Evolutionary conservation across 208 protist genomes (phyloP).

Genomic region (Strigomonas culicis): DNA sequence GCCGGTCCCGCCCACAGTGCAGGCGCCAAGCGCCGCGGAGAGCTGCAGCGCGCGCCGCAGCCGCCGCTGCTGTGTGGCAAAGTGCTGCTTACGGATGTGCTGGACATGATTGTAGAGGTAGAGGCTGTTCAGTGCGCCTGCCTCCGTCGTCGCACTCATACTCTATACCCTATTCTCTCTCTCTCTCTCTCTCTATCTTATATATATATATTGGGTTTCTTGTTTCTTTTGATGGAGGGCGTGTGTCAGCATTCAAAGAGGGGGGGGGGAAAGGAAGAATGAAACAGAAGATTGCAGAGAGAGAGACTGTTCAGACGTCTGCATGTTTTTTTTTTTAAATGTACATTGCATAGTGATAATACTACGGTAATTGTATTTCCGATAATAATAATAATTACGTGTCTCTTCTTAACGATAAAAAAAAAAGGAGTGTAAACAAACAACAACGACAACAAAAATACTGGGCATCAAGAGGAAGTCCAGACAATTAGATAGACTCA

Average conservation of each 20-base stretch:
- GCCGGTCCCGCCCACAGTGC: conserved; percentile 16
- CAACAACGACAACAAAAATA: background rate
- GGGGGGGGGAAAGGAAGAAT: conserved; percentile 8
- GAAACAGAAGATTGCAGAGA: background rate
- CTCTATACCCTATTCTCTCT: too few relatives aligned
- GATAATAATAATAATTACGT: background rate
- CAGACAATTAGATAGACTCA: conserved; percentile 11
- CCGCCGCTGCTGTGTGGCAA: conserved; percentile 14
- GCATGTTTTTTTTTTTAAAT: too few relatives aligned
- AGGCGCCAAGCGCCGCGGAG: conserved; percentile 4
- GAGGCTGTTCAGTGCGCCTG: conserved; percentile 34
- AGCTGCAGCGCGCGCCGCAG: conserved; percentile 21
- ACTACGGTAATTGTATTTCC: background rate
- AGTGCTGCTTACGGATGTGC: conserved; percentile 17
- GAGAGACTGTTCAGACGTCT: background rate
- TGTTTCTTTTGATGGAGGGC: too few relatives aligned
- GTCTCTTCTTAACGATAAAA: background rate
- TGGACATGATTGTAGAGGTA: conserved; percentile 45
- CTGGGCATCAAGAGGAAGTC: background rate
- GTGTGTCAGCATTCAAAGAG: background rate
- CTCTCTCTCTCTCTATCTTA: too few relatives aligned
- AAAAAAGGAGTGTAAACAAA: background rate
- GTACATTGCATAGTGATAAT: background rate
- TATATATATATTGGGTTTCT: too few relatives aligned
- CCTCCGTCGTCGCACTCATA: conserved; percentile 17